Conservation (phyloP, 2,329 filamentous ascomycete genomes). For the Dactylonectria macrodidyma region DNA sequence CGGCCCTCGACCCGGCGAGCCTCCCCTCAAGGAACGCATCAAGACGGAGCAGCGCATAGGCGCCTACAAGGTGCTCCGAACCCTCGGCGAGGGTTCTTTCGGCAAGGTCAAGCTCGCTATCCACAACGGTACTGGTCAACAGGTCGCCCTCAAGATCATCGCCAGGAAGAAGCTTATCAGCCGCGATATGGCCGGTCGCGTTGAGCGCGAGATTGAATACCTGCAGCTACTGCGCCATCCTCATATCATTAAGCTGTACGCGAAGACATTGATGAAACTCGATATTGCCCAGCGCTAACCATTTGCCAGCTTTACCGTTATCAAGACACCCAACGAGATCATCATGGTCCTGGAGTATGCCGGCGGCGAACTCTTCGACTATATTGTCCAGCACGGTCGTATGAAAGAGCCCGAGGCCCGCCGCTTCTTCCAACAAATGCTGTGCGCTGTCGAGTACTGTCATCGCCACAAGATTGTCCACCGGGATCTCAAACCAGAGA, state of each 20-base stretch:
- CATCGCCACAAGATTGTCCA: slow-evolving; percentile 99
- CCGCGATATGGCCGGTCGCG: slow-evolving; percentile 96
- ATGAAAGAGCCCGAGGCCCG: slow-evolving; percentile 94
- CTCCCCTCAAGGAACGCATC: slow-evolving; percentile 60
- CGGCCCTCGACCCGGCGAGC: slow-evolving; percentile 51
- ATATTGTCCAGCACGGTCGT: slow-evolving; percentile 94
- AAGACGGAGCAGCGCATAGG: slow-evolving; percentile 88
- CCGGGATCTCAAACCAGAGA: slow-evolving; percentile 97
- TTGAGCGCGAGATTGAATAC: slow-evolving; percentile 98
- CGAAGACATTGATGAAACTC: slow-evolving; percentile 37
- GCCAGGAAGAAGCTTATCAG: slow-evolving; percentile 96
- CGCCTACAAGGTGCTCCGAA: slow-evolving; percentile 91
- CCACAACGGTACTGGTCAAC: slow-evolving; percentile 91
- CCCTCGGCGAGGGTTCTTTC: slow-evolving; percentile 96
- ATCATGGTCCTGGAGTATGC: slow-evolving; percentile 99
- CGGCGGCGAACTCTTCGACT: slow-evolving; percentile 96
- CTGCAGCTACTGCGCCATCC: slow-evolving; percentile 95
- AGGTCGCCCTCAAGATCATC: slow-evolving; percentile 98
- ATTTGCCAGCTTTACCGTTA: slow-evolving; percentile 85
- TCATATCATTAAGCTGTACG: slow-evolving; percentile 98
- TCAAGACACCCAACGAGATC: slow-evolving; percentile 94
- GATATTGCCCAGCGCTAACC: slow-evolving; percentile 4
- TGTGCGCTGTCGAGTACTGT: slow-evolving; percentile 98
- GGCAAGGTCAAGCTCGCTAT: slow-evolving; percentile 98
- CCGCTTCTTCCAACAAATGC: slow-evolving; percentile 99